Conservation (phyloP, 1,139 yeast genomes). For the Suhomyces yuchorum region DNA sequence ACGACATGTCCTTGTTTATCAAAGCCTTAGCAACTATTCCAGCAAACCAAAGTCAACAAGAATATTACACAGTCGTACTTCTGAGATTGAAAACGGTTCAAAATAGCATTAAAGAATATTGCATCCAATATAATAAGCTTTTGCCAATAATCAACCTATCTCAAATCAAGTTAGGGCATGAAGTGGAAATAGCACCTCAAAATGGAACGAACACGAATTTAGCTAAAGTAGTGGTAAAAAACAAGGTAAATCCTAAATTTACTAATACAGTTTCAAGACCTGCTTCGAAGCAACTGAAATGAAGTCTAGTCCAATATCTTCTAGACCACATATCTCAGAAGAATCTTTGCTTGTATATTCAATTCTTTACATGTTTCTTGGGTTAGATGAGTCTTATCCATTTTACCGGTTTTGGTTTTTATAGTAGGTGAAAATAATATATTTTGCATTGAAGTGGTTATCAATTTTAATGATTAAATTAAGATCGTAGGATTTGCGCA, state of each 20-base stretch:
- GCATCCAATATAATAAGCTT: slow-evolving; percentile 45
- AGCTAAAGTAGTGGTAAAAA: slow-evolving; percentile 3
- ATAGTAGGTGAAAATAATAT: not conserved
- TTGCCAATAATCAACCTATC: slow-evolving; percentile 54
- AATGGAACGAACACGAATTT: slow-evolving; percentile 16
- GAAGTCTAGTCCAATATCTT: not conserved
- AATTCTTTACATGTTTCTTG: not conserved
- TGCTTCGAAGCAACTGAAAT: not conserved
- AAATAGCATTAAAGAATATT: slow-evolving; percentile 43
- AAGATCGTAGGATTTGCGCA: not conserved
- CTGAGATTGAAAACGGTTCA: slow-evolving; percentile 39
- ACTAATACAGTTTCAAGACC: not conserved
- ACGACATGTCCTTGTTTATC: slow-evolving; percentile 46
- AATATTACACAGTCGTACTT: slow-evolving; percentile 35
- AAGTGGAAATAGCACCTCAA: slow-evolving; percentile 38
- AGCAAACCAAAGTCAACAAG: slow-evolving; percentile 38
- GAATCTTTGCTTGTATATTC: not conserved
- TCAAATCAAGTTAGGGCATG: slow-evolving; percentile 52
- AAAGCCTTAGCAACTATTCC: slow-evolving; percentile 44
- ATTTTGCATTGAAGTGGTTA: not conserved
- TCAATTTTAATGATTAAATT: not conserved
- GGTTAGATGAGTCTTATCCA: not conserved
- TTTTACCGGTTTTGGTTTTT: not conserved
- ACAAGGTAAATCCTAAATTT: not conserved
- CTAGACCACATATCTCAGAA: too few species aligned